phyloP scores from a whole-genome alignment of 306 rosid genomes.

The Acacia melanoxylon region DNA sequence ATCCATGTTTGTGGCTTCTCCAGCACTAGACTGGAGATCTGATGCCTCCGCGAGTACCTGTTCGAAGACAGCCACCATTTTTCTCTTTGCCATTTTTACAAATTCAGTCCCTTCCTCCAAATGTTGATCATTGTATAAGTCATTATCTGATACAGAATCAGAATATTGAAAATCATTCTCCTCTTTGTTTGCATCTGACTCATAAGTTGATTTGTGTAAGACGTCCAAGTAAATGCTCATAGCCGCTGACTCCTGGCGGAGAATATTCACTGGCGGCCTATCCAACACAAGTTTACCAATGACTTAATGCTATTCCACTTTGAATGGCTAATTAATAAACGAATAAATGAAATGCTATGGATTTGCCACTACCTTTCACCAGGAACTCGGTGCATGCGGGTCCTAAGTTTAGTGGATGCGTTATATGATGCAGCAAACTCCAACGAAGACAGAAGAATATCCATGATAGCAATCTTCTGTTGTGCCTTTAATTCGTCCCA shows the following conservation, averaged over 20 bases:
- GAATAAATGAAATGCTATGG: slow-evolving; percentile 10
- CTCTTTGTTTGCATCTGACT: slow-evolving; percentile 43
- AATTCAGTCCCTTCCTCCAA: slow-evolving; percentile 54
- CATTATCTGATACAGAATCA: slow-evolving; percentile 36
- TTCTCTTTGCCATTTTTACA: slow-evolving; percentile 79
- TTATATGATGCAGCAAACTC: slow-evolving; percentile 94
- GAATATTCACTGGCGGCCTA: slow-evolving; percentile 98
- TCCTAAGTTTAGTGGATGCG: slow-evolving; percentile 78
- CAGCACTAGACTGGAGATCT: slow-evolving; percentile 77
- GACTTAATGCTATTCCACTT: slow-evolving; percentile 2
- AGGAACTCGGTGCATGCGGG: slow-evolving; percentile 83
- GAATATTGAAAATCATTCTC: slow-evolving; percentile 28
- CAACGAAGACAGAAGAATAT: slow-evolving; percentile 72
- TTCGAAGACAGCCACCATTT: slow-evolving; percentile 81
- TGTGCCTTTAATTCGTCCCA: slow-evolving; percentile 76
- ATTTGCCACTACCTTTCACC: slow-evolving; percentile 68
- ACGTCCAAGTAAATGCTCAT: slow-evolving; percentile 81
- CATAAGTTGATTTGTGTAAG: slow-evolving; percentile 81
- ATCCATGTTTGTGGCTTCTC: slow-evolving; percentile 78
- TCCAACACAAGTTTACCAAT: slow-evolving; percentile 30
- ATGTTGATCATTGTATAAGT: slow-evolving; percentile 35
- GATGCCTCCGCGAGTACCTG: slow-evolving; percentile 92
- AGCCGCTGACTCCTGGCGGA: slow-evolving; percentile 89
- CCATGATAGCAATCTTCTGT: slow-evolving; percentile 82
- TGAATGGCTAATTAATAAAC: slow-evolving; percentile 3